Evolutionary conservation across 352 stramenopile genomes (phyloP), one percentile per base, ranked within the genome.

Genomic region (Phytophthora capsici): DNA sequence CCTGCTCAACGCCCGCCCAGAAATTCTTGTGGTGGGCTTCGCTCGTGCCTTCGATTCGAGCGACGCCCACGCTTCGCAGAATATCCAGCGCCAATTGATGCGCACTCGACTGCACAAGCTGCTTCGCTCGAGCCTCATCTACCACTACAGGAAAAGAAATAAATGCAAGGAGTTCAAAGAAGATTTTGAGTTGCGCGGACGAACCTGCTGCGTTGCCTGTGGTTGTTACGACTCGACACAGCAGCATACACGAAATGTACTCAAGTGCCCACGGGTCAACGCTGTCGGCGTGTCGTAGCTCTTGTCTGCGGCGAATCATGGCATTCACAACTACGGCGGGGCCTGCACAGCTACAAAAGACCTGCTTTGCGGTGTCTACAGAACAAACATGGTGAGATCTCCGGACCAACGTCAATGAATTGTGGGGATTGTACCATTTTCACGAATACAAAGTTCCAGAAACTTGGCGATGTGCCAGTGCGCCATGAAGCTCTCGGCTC

Each of bases 391-490:
- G 28, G 4, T 34, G 28, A 34, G 28, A 34, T 9, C 28, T 34
- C 28, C 9, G 28, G 14, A 9, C 8, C 28, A 34, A 16, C 30
- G 45, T n/a, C 16, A 17, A 40, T 40, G 25, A 40, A 20, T 19
- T 22, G 23, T 16, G 28, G 28, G 9, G 28, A 10, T 34, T 34
- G 28, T 12, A 34, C 80, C 78, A 34, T 75, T 76, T 17, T 78
- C 48, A 32, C 78, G 78, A 28, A 71, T 45, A 3, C 38, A 55
- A 5, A 86, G 43, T 57, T 90, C 81, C 12, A 88, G 25, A 19
- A 87, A 76, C 63, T 86, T 88, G 65, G 78, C 47, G 12, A 73
- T 64, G 36, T 90, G 74, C 78, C 81, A 90, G n/a, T 83, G 65
- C 28, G 71, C 30, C 53, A 81, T 61, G 17, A 77, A 72, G 19